Base-by-base conservation (phyloP, 345 rosid genomes). In the Camelina laxa region DNA sequence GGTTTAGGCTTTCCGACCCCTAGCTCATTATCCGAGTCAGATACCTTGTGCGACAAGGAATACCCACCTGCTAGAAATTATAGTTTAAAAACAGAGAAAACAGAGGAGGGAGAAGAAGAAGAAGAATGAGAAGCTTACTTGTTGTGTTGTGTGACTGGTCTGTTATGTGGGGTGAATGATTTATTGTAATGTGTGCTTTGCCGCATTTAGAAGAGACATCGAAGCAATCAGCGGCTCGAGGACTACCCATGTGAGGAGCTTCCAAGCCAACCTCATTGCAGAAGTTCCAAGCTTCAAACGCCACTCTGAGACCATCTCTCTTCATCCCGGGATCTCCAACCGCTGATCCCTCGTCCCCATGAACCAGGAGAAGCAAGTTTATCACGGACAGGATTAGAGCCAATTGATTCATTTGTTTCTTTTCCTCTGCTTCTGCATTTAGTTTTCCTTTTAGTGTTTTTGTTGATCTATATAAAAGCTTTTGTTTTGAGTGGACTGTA, bases 271-370 rank as follows among this genome's bases (percentile, higher is more conserved):
- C 94, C 81, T 92, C 96, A 80, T 92, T 90, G 84, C 97, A 92
- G 30, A 88, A 89, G 77, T 92, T 90, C 97, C 96, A 92, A 76
- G 92, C 91, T 81, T 92, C 96, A 76, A 90, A 87, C 1, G 85
- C 97, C 16, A 90, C 83, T 73, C 96, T 78, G 39, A 89, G 76
- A 24, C 86, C 87, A 54, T 92, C 92, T 79, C 96, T 88, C 66
- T 64, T 82, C 93, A 92, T 90, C 58, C 92, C 92, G 0, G 97
- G 96, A 79, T 92, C 97, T 2, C 96, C 96, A 16, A 90, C 84
- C 0, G 90, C 93, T 13, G 97, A 42, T 24, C 38, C 24, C 6
- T 36, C 66, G 9, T 45, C 35, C 17, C 80, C 75, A 4, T 27
- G 48, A 70, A 70, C 67, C n/a, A 70, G 7, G n/a, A 64, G 67